Evolutionary conservation across 495 filamentous ascomycete genomes (phyloP).

Genomic region (Neurospora discreta): DNA sequence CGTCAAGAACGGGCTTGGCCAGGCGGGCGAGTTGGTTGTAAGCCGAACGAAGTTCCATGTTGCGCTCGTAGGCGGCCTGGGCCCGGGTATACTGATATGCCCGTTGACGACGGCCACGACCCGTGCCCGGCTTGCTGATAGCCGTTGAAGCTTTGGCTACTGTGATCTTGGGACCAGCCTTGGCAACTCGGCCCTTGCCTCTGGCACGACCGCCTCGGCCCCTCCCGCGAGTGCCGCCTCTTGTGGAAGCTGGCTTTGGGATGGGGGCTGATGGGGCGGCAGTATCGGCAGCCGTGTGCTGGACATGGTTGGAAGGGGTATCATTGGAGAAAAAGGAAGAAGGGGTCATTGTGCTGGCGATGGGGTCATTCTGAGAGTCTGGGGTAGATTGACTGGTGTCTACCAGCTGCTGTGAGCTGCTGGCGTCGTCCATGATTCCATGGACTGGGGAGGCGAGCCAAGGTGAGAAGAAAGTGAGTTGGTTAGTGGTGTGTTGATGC

Average conservation of each 20-base stretch:
- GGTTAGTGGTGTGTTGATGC: background rate
- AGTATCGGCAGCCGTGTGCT: background rate
- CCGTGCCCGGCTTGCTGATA: constrained; percentile 8
- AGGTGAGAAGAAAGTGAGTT: background rate
- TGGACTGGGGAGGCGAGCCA: constrained; percentile 8
- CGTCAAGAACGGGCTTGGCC: constrained; percentile 31
- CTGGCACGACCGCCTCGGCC: constrained; percentile 18
- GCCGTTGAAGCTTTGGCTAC: constrained; percentile 9
- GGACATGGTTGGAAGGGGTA: background rate
- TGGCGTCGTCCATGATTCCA: constrained; percentile 18
- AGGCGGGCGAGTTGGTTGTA: constrained; percentile 25
- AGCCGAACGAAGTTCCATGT: constrained; percentile 28
- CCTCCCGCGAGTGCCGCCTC: constrained; percentile 11
- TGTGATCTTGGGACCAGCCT: constrained; percentile 12
- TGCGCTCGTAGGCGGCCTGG: constrained; percentile 38
- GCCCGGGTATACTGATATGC: constrained; percentile 24
- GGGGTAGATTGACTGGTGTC: constrained; percentile 9
- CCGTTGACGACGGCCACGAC: constrained; percentile 34
- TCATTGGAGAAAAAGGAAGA: background rate
- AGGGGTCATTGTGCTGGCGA: background rate
- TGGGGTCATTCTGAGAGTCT: background rate
- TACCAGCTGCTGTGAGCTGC: constrained; percentile 11
- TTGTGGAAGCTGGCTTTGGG: background rate
- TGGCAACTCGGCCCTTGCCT: constrained; percentile 20
- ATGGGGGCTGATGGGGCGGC: background rate